A percentile compares a stretch with the other conserved stretches of the same genome.
phyloP scores from a whole-genome alignment of 805 yeast species.

The Nakazawaea peltata region DNA sequence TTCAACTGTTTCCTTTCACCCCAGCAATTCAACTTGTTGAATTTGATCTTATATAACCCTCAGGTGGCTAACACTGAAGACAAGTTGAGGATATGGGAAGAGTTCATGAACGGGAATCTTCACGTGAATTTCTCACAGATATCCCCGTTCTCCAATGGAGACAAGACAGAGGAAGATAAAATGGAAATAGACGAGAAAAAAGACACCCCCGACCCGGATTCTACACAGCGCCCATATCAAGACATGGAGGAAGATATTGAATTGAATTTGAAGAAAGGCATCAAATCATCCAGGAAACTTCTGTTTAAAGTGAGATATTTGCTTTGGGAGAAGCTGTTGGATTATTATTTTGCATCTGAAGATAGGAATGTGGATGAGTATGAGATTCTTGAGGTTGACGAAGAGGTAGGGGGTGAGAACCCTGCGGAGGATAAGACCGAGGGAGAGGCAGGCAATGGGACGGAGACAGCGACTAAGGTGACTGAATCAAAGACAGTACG shows the following conservation, averaged over 20 bases:
- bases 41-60: slow-evolving; percentile 32
- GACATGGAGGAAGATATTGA: slow-evolving; percentile 24
- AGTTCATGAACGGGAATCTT: slow-evolving; percentile 35
- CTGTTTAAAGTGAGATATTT: slow-evolving; percentile 61
- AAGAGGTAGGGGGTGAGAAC: slow-evolving; percentile 17
- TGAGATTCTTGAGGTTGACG: slow-evolving; percentile 11
- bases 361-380: slow-evolving; percentile 10
- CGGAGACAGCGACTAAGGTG: slow-evolving; percentile 19
- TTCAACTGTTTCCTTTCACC: slow-evolving; percentile 44
- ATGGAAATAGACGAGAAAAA: neutral
- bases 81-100: slow-evolving; percentile 31
- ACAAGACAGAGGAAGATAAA: neutral
- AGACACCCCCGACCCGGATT: neutral
- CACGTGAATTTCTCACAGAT: slow-evolving; percentile 20
- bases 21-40: slow-evolving; percentile 46
- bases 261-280: slow-evolving; percentile 37
- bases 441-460: slow-evolving; percentile 19
- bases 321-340: slow-evolving; percentile 66
- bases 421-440: no score
- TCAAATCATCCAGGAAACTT: slow-evolving; percentile 41
- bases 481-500: slow-evolving; percentile 12
- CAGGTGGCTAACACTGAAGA: slow-evolving; percentile 13
- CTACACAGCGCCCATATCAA: neutral
- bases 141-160: slow-evolving; percentile 1
- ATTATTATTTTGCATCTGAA: slow-evolving; percentile 20